phyloP scores from a whole-genome alignment of 352 stramenopile genomes.

The Thalassiosira hispida region DNA sequence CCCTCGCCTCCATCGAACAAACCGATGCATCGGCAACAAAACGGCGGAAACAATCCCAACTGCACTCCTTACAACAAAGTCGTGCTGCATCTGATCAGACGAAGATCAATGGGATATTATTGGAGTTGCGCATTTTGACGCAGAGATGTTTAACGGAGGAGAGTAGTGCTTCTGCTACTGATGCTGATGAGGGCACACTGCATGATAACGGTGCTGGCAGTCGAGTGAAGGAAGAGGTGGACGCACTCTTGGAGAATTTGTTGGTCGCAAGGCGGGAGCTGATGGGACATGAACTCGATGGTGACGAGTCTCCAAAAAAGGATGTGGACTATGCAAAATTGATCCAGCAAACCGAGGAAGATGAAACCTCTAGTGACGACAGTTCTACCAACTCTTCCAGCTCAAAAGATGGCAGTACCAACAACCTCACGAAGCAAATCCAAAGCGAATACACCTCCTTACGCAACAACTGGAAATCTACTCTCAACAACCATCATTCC shows the following conservation, averaged over 20 bases:
- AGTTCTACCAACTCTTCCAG: too few relatives aligned
- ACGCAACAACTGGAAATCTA: slow-evolving; percentile 64
- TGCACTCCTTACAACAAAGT: slow-evolving; percentile 9
- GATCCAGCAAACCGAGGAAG: background rate
- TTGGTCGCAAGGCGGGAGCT: slow-evolving; percentile 56
- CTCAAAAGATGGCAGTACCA: background rate
- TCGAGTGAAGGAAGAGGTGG: slow-evolving; percentile 32
- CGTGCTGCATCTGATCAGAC: slow-evolving; percentile 57
- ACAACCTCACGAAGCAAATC: slow-evolving; percentile 42
- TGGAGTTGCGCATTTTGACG: slow-evolving; percentile 78
- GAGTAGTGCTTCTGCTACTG: background rate
- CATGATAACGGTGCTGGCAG: background rate
- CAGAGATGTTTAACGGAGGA: slow-evolving; percentile 55
- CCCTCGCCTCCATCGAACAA: slow-evolving; percentile 41
- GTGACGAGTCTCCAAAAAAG: background rate
- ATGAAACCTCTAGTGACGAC: background rate
- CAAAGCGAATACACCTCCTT: slow-evolving; percentile 67
- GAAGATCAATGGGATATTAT: slow-evolving; percentile 62
- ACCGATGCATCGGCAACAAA: slow-evolving; percentile 28
- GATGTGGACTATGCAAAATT: slow-evolving; percentile 20
- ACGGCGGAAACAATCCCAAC: slow-evolving; percentile 16
- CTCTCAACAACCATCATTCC: slow-evolving; percentile 73
- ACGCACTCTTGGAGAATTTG: slow-evolving; percentile 66
- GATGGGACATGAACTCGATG: slow-evolving; percentile 39
- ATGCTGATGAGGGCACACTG: background rate